Conservation (phyloP, 2,329 filamentous ascomycete genomes). For the Penicillium oxalicum region DNA sequence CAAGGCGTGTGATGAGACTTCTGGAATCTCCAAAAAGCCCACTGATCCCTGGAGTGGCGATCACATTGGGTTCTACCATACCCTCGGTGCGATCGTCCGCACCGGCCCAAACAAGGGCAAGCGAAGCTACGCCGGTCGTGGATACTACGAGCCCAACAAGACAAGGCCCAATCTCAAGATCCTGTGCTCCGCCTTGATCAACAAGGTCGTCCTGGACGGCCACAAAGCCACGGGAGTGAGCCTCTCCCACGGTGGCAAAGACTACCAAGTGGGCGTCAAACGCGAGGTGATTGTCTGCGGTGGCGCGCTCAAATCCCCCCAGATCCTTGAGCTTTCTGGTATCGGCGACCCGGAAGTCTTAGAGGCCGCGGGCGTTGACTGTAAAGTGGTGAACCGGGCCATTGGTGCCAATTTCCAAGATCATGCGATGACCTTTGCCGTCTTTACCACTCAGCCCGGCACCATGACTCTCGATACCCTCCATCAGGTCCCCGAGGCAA, state of each 20-base stretch:
- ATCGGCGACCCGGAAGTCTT: constrained; percentile 48
- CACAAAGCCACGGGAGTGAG: constrained; percentile 35
- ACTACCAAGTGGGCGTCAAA: constrained; percentile 29
- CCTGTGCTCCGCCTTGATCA: constrained; percentile 42
- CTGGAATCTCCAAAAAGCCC: constrained; percentile 6
- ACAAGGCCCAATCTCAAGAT: constrained; percentile 43
- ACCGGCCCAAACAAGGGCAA: constrained; percentile 20
- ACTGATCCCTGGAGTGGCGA: constrained; percentile 33
- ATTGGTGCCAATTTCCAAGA: constrained; percentile 49
- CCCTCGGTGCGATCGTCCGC: constrained; percentile 26
- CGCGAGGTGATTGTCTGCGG: constrained; percentile 55
- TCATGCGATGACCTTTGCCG: constrained; percentile 22
- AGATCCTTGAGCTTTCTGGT: constrained; percentile 56
- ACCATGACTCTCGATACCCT: constrained; percentile 10
- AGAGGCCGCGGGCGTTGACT: constrained; percentile 34
- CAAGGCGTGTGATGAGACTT: constrained; percentile 14
- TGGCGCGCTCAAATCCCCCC: constrained; percentile 53
- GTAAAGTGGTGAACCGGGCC: constrained; percentile 39
- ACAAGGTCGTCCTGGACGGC: constrained; percentile 22
- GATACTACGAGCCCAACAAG: constrained; percentile 33
- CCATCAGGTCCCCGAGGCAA: constrained; percentile 7
- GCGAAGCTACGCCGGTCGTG: constrained; percentile 39
- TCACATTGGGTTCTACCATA: constrained; percentile 35
- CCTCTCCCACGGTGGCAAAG: constrained; percentile 36
- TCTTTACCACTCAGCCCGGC: constrained; percentile 10